Percentiles rank a stretch among this genome's conserved stretches.
Evolutionary conservation across 164 flowering plant genomes (phyloP).

Genomic region (Pachysandra terminalis): DNA sequence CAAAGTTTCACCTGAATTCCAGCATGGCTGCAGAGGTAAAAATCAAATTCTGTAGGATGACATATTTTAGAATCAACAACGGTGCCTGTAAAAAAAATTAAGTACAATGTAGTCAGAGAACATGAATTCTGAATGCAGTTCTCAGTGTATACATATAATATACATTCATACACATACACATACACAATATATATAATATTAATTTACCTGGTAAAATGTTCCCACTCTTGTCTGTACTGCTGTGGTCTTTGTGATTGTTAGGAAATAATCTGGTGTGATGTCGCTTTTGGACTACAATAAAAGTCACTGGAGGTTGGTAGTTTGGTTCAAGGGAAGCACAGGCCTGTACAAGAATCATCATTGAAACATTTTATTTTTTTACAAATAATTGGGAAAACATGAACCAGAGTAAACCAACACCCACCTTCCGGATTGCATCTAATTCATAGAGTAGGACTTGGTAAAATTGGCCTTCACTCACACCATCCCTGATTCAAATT

Average conservation of each 20-base stretch:
- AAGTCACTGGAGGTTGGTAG: constrained; percentile 90
- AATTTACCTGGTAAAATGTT: constrained; percentile 73
- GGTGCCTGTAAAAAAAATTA: constrained; percentile 50
- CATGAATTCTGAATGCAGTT: neutral
- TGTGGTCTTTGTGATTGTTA: constrained; percentile 62
- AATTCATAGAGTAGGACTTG: constrained; percentile 83
- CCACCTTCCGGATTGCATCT: constrained; percentile 83
- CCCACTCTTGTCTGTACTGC: constrained; percentile 77
- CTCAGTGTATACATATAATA: no score
- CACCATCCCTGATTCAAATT: constrained; percentile 75
- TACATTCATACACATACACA: no score
- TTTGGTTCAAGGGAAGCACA: constrained; percentile 86
- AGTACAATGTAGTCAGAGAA: neutral
- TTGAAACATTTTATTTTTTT: neutral
- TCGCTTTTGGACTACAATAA: constrained; percentile 85
- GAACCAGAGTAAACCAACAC: constrained; percentile 1
- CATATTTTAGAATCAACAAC: constrained; percentile 88
- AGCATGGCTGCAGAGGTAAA: constrained; percentile 95
- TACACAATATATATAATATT: no score
- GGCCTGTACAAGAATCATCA: constrained; percentile 48
- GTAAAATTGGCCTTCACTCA: constrained; percentile 90
- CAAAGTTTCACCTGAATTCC: constrained; percentile 72
- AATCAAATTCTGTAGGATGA: constrained; percentile 92
- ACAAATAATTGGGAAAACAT: neutral
- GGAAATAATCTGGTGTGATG: constrained; percentile 90